These are phyloP conservation scores for Leccinum pachyderme DNA, from an alignment of 1,284 basidiomycete genomes.

Conservation along the genomic window DNA sequence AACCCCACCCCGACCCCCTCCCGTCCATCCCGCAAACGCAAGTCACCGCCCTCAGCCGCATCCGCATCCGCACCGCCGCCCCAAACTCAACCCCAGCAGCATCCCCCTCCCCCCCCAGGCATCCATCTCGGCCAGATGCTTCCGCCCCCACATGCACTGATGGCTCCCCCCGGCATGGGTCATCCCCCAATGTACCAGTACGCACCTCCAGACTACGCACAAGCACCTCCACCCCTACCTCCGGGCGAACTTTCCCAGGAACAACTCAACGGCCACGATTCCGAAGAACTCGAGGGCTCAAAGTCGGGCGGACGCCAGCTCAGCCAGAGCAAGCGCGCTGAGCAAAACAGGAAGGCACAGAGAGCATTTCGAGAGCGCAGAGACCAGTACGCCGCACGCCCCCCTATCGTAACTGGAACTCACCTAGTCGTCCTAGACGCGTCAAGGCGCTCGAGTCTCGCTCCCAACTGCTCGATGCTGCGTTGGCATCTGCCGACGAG, in stretches of 20 bases:
- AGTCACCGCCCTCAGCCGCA: constrained; percentile 39
- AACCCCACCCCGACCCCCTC: constrained; percentile 24
- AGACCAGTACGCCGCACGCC: constrained; percentile 61
- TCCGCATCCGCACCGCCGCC: constrained; percentile 28
- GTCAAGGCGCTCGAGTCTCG: constrained; percentile 81
- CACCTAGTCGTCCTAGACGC: constrained; percentile 49
- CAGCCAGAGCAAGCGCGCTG: constrained; percentile 77
- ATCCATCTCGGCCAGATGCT: constrained; percentile 46
- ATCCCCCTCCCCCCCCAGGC: constrained; percentile 24
- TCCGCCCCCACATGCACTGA: constrained; percentile 50
- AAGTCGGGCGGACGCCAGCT: constrained; percentile 48
- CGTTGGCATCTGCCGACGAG: constrained; percentile 78
- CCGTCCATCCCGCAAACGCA: constrained; percentile 49
- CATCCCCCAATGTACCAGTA: constrained; percentile 35
- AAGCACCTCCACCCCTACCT: constrained; percentile 31
- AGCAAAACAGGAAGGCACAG: constrained; percentile 85
- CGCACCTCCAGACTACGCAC: constrained; percentile 34
- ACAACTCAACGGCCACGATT: constrained; percentile 26
- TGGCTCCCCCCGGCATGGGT: constrained; percentile 38
- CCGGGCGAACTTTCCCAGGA: constrained; percentile 34
- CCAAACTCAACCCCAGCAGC: constrained; percentile 33
- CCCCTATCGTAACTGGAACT: constrained; percentile 1
- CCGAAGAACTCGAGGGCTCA: constrained; percentile 5
- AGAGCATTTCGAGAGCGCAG: constrained; percentile 80
- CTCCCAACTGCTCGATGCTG: constrained; percentile 76